Percentiles rank a stretch among this genome's conserved stretches.
Evolutionary conservation across 2,329 filamentous ascomycete genomes (phyloP).

Genomic region (Diaporthe sp.): DNA sequence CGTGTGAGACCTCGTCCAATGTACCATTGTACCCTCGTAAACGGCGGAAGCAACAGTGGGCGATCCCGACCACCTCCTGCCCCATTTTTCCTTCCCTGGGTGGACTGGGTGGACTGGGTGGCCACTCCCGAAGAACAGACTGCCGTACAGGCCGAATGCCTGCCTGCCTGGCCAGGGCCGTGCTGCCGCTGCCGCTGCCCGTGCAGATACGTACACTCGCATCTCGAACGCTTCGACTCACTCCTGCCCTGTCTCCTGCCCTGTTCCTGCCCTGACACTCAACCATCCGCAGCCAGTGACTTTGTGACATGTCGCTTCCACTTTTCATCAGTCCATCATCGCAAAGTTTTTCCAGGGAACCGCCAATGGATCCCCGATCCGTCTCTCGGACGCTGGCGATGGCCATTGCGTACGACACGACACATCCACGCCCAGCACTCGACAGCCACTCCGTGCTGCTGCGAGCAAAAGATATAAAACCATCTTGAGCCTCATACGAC

Average conservation of each 20-base stretch:
- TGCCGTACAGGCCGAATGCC: neutral
- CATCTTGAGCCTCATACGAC: conserved; percentile 31
- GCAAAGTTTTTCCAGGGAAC: conserved; percentile 36
- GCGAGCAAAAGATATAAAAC: conserved; percentile 34
- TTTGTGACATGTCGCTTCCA: conserved; percentile 40
- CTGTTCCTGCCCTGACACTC: conserved; percentile 26
- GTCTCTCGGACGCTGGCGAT: conserved; percentile 36
- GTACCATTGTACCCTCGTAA: conserved; percentile 31
- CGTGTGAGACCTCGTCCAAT: conserved; percentile 15
- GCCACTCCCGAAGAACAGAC: conserved; percentile 24
- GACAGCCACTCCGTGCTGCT: neutral
- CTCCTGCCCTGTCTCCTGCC: neutral
- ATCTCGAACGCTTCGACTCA: conserved; percentile 7
- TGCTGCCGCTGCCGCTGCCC: neutral
- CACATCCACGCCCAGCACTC: neutral
- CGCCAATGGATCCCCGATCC: conserved; percentile 32
- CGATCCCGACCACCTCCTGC: conserved; percentile 23
- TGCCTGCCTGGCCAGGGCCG: neutral
- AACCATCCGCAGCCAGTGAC: conserved; percentile 19
- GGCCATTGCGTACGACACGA: conserved; percentile 25
- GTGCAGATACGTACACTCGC: conserved; percentile 1
- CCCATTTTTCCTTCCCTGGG: conserved; percentile 1
- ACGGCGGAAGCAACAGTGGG: conserved; percentile 25
- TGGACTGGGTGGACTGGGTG: neutral
- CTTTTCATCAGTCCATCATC: conserved; percentile 42